Evolutionary conservation across 805 yeast genomes (phyloP), one percentile per base, ranked within the genome.

Genomic region (Lachancea kluyveri): DNA sequence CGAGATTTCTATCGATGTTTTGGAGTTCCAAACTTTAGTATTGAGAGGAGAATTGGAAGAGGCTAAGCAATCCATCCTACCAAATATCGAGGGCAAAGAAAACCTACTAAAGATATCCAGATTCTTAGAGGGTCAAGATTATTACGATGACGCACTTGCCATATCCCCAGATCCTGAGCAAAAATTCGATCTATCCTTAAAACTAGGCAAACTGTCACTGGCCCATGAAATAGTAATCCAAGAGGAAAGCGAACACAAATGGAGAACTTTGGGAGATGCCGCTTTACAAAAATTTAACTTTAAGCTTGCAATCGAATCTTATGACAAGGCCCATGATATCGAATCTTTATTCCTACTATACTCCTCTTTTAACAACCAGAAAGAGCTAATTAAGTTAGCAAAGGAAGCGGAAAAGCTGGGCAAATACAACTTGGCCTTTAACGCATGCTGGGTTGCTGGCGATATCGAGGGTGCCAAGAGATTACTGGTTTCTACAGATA

Each of bases 1-100:
- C 67, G 77, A 70, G 50, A 70, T 92, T 31, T 84, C 95, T 21
- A 63, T 90, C 21, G 74, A 87, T 7, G 95, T 92, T 4, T 70
- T 92, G 43, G 97, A 90, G 65, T 88, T 87, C 64, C 97, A 92
- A 67, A 92, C 99, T 1, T 75, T 88, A 36, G 95, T 90, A 3
- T 70, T 90, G 60, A 79, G 98, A 56, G 96, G 96, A 30, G 97
- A 94, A 54, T 63, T 88, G 46, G 95, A 87, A 42, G 81, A 77
- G 43, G 86, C 94, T 6, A 78, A 74, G 36, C 72, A 71, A 43
- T 57, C 68, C 18, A 65, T 67, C 30, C 59, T 79, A 39, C 74
- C 82, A 14, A 73, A 68, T 31, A 71, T 78, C 41, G 80, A 77
- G 41, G 52, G 49, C 19, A 74, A 72, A 42, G 70, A 74, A 24